Conservation (phyloP, 768 basidiomycete species). For the Brasilioporus rufonigricans region DNA sequence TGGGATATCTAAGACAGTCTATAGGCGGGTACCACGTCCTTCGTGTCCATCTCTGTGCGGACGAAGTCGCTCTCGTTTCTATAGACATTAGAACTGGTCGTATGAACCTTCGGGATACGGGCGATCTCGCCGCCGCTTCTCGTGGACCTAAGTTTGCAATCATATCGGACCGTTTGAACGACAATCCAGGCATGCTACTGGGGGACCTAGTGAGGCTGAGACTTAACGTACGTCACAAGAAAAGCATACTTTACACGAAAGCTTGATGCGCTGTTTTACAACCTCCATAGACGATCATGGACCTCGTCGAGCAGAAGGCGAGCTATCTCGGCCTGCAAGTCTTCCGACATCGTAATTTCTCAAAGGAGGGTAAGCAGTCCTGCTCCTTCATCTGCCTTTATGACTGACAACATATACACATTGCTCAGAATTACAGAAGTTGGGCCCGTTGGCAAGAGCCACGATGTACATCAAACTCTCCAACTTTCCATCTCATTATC, state of each 20-base stretch:
- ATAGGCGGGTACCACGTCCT: conserved; percentile 58
- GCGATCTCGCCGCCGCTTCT: conserved; percentile 73
- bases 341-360: conserved; percentile 66
- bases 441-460: conserved; percentile 61
- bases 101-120: conserved; percentile 75
- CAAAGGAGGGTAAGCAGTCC: conserved; percentile 51
- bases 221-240: conserved; percentile 49
- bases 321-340: conserved; percentile 78
- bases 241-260: neutral
- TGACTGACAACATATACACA: neutral
- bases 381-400: neutral
- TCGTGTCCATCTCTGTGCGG: conserved; percentile 68
- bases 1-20: conserved; percentile 2
- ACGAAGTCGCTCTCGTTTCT: conserved; percentile 72
- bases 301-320: conserved; percentile 83
- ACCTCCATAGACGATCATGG: conserved; percentile 71
- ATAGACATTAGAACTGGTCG: conserved; percentile 81
- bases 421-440: conserved; percentile 60
- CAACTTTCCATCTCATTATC: conserved; percentile 77
- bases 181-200: conserved; percentile 58
- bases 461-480: conserved; percentile 74
- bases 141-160: conserved; percentile 63
- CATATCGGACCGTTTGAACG: conserved; percentile 64
- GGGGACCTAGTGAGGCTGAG: conserved; percentile 59
- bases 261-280: neutral